Evolutionary conservation across 176 grass and related monocot genomes (phyloP).

Genomic region (sorghum (Sorghum bicolor)): DNA sequence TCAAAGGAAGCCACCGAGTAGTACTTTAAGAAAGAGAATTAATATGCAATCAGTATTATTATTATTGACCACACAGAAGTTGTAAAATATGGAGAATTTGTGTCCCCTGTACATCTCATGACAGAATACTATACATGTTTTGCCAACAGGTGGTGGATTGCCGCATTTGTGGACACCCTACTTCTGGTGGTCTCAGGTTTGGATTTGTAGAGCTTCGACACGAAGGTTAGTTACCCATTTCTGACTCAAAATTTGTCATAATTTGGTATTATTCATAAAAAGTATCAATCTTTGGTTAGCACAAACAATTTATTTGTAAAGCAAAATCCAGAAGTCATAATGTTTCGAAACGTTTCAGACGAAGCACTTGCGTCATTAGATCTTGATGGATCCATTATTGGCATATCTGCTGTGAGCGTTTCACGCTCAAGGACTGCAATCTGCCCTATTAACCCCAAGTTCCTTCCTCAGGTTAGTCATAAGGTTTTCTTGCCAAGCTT

Average conservation of each 20-base stretch:
- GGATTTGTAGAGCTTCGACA: constrained; percentile 42
- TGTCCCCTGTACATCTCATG: background rate
- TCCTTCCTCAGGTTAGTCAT: constrained; percentile 42
- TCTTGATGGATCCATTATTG: constrained; percentile 29
- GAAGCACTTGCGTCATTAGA: constrained; percentile 30
- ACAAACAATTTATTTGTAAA: background rate
- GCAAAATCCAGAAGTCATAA: background rate
- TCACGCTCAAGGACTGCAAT: constrained; percentile 51
- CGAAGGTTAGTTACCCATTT: constrained; percentile 31
- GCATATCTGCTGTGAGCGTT: constrained; percentile 23
- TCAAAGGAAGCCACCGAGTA: background rate
- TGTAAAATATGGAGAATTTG: background rate
- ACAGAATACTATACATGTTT: background rate
- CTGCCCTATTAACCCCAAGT: constrained; percentile 47
- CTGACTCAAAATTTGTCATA: background rate
- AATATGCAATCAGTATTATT: background rate
- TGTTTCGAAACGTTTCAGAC: constrained; percentile 9
- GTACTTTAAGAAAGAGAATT: background rate
- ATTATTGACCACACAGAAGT: too few species aligned
- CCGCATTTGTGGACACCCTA: constrained; percentile 43
- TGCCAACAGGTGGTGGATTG: constrained; percentile 49
- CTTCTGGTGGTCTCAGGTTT: constrained; percentile 28
- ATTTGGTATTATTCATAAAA: background rate
- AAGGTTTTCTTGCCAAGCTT: background rate
- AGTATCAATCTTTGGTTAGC: background rate